Conservation (phyloP, 805 yeast species). For the Saturnispora quitensis region DNA sequence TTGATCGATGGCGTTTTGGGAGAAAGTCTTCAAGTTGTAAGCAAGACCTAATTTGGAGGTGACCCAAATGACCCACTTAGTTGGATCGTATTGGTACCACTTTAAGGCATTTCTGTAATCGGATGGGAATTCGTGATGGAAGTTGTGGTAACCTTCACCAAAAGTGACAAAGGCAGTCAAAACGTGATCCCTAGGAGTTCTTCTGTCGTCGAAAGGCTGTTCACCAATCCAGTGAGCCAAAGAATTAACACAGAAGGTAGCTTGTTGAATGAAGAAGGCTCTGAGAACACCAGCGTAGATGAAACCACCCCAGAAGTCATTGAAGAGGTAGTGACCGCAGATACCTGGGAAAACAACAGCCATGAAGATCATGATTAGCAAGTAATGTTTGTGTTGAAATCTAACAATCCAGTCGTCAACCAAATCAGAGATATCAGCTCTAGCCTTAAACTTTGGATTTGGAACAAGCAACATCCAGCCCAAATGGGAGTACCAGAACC, state of each 20-base stretch:
- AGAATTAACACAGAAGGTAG: slow-evolving; percentile 79
- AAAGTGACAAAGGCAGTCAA: slow-evolving; percentile 75
- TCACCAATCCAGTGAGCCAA: slow-evolving; percentile 81
- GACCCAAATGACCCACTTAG: slow-evolving; percentile 52
- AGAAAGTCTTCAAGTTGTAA: slow-evolving; percentile 63
- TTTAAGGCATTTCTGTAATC: slow-evolving; percentile 82
- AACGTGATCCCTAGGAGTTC: slow-evolving; percentile 80
- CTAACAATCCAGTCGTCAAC: slow-evolving; percentile 71
- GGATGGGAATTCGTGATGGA: slow-evolving; percentile 85
- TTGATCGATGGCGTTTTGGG: slow-evolving; percentile 75
- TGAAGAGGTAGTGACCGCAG: slow-evolving; percentile 45
- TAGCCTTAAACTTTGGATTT: slow-evolving; percentile 72
- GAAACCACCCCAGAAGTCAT: slow-evolving; percentile 64
- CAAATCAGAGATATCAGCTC: slow-evolving; percentile 76
- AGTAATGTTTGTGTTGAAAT: slow-evolving; percentile 74
- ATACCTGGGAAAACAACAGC: slow-evolving; percentile 57
- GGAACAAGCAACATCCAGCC: slow-evolving; percentile 82
- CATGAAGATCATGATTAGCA: slow-evolving; percentile 48
- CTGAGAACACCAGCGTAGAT: slow-evolving; percentile 68
- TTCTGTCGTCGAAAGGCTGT: slow-evolving; percentile 80
- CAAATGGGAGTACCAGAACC: slow-evolving; percentile 77
- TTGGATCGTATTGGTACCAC: slow-evolving; percentile 86
- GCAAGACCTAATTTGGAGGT: slow-evolving; percentile 61
- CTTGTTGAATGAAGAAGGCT: slow-evolving; percentile 68
- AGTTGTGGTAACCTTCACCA: slow-evolving; percentile 86